Evolutionary conservation across 495 filamentous ascomycete genomes (phyloP), one percentile per base, ranked within the genome.

Genomic region (Penicillium taxi): DNA sequence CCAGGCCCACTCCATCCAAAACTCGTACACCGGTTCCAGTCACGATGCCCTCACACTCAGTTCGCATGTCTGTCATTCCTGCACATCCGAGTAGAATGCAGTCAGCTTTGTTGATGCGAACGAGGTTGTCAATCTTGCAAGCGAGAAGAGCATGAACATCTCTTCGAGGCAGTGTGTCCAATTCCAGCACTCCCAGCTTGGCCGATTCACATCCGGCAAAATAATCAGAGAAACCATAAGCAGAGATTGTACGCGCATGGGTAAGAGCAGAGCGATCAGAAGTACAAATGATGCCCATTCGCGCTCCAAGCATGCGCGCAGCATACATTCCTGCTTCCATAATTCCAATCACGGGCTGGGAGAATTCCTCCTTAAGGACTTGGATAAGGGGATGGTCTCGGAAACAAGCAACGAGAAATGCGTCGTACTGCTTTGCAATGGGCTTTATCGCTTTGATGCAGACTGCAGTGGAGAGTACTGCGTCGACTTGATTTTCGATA

Each of bases 261-360:
- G 24, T 16, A 13, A 37, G 12, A 11, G 23, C 16, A 4, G 34
- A 37, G 0, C 34, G 34, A 2, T 37, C 34, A 3, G 34, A 37
- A 1, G 16, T 37, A 16, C 34, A 37, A 1, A 37, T 20, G 6
- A 37, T 37, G 7, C 34, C 34, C 34, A 37, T 37, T 1, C 20
- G 26, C 5, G 19, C 24, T 12, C 34, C 34, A 17, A 37, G 34
- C 34, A 37, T 37, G 5, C 34, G 34, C 2, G 34, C 34, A 12
- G 34, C 34, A 12, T 37, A 37, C 34, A 37, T 37, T 12, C 23
- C 34, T 15, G 34, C 34, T 12, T 37, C 34, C 34, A 37, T 37
- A n/a, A 37, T 37, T 1, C 34, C 34, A 15, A 37, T 23, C 5
- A 37, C 34, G 1, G 34, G 34, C 11, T 37, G 34, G 5, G 16